A percentile compares a stretch with the other conserved stretches of the same genome.
These are phyloP conservation scores for Moricandia moricandioides DNA, from an alignment of 345 rosid species.

Conservation along the genomic window DNA sequence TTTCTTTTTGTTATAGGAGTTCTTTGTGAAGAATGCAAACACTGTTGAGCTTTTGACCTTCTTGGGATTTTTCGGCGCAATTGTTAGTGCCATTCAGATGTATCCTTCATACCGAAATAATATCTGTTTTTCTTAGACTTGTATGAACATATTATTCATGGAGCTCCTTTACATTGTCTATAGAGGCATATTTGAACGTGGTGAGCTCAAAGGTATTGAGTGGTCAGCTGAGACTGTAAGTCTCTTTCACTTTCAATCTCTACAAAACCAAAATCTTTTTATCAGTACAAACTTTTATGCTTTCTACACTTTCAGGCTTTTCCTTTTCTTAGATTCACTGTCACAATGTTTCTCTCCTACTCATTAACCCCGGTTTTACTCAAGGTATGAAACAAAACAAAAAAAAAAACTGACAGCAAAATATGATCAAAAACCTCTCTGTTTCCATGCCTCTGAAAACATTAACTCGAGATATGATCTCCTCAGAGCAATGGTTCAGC, in stretches of 20 bases:
- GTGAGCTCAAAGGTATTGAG: constrained; percentile 65
- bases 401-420: background rate
- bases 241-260: background rate
- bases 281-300: background rate
- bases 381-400: constrained; percentile 44
- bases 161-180: constrained; percentile 41
- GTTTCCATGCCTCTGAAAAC: background rate
- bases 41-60: constrained; percentile 77
- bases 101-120: no score
- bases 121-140: no score
- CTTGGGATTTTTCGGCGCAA: constrained; percentile 78
- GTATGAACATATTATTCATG: background rate
- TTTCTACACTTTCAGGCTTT: constrained; percentile 48
- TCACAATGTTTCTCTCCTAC: constrained; percentile 63
- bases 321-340: constrained; percentile 34
- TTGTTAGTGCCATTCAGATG: constrained; percentile 83
- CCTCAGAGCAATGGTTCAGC: constrained; percentile 70
- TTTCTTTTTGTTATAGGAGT: constrained; percentile 49
- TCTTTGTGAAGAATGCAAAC: constrained; percentile 77
- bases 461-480: background rate
- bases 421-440: background rate
- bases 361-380: constrained; percentile 66
- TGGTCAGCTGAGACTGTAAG: constrained; percentile 89
- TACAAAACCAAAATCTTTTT: background rate
- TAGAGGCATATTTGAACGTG: constrained; percentile 78